A percentile compares a stretch with the other conserved stretches of the same genome.
phyloP scores from a whole-genome alignment of 768 basidiomycete species.

The Dentipellis sp. region DNA sequence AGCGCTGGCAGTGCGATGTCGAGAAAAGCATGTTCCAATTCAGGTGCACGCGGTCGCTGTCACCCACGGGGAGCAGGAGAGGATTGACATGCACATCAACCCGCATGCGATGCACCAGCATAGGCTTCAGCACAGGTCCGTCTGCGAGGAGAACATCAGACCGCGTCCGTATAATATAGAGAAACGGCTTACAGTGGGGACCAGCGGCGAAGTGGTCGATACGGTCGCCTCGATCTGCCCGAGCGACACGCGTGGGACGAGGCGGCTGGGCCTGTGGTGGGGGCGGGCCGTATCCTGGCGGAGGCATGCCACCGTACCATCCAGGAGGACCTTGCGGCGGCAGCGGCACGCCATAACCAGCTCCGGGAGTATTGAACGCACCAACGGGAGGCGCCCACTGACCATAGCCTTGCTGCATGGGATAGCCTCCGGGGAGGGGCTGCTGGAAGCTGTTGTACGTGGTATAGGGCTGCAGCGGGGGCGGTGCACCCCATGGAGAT shows the following conservation, averaged over 20 bases:
- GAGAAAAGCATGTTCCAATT: constrained; percentile 72
- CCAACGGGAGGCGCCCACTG: neutral
- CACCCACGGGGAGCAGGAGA: constrained; percentile 38
- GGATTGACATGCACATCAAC: constrained; percentile 50
- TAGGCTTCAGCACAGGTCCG: constrained; percentile 62
- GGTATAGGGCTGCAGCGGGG: neutral
- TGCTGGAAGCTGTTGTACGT: neutral
- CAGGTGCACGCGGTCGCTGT: constrained; percentile 39
- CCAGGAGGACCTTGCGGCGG: constrained; percentile 1
- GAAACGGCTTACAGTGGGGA: constrained; percentile 28
- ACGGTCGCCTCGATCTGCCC: constrained; percentile 22
- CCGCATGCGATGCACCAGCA: constrained; percentile 39
- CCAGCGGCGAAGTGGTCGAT: constrained; percentile 31
- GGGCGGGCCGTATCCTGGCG: neutral
- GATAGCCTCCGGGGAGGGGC: neutral
- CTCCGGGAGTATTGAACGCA: constrained; percentile 17
- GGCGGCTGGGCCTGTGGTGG: constrained; percentile 15
- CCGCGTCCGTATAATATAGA: neutral
- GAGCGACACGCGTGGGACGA: constrained; percentile 18
- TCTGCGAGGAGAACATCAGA: constrained; percentile 28
- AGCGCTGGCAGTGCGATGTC: constrained; percentile 50
- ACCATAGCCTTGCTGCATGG: neutral
- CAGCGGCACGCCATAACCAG: constrained; percentile 5
- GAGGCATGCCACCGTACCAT: constrained; percentile 6
- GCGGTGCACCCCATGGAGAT: neutral